These are phyloP conservation scores for Dianthus caryophyllus DNA, from an alignment of 148 eudicot species.

Conservation along the genomic window DNA sequence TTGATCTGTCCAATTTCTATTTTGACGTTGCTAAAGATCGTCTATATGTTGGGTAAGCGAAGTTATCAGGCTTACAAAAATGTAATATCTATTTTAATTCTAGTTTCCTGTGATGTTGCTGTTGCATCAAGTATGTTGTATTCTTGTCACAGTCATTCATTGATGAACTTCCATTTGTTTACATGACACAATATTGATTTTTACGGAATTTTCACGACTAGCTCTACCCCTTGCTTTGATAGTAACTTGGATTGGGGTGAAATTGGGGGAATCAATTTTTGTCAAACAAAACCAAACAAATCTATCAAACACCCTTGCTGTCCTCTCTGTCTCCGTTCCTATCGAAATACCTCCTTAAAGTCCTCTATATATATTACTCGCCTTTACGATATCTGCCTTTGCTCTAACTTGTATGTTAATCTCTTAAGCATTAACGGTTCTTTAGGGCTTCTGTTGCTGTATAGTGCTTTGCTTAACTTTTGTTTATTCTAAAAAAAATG, in stretches of 20 bases:
- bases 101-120: constrained; percentile 4
- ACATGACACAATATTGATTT: too few species aligned
- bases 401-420: neutral
- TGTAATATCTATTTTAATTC: neutral
- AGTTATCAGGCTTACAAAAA: neutral
- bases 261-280: too few species aligned
- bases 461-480: neutral
- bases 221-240: too few species aligned
- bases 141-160: neutral
- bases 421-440: neutral
- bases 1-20: constrained; percentile 97
- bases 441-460: neutral
- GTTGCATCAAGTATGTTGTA: neutral
- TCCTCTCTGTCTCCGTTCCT: neutral
- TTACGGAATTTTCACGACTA: too few species aligned
- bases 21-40: constrained; percentile 95
- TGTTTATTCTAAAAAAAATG: neutral
- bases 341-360: neutral
- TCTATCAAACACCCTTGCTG: too few species aligned
- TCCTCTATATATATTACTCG: neutral
- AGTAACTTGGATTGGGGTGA: too few species aligned
- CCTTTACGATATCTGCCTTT: neutral
- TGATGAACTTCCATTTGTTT: neutral
- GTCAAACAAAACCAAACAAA: too few species aligned
- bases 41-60: constrained; percentile 83